A percentile compares a stretch with the other conserved stretches of the same genome.
phyloP scores from a whole-genome alignment of 2,329 filamentous ascomycete species.

The Fusarium incarnatum region DNA sequence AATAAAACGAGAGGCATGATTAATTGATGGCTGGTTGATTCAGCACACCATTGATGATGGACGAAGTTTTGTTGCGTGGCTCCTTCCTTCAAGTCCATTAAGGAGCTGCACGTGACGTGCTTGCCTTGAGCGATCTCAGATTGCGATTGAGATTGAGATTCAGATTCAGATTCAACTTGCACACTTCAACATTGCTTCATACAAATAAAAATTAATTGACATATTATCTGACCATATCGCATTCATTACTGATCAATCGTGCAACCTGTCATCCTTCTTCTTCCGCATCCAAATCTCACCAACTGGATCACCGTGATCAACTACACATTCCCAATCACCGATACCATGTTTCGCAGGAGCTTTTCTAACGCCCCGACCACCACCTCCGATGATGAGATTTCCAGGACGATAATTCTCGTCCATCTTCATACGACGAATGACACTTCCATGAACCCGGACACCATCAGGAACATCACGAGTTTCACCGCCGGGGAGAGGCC shows the following conservation, averaged over 20 bases:
- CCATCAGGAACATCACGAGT: constrained; percentile 79
- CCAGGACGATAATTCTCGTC: constrained; percentile 77
- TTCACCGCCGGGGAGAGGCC: constrained; percentile 83
- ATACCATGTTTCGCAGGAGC: constrained; percentile 73
- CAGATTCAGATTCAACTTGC: too few relatives aligned
- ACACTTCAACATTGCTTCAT: neutral
- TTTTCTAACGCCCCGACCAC: constrained; percentile 73
- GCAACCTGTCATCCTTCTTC: constrained; percentile 34
- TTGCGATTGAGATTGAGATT: too few relatives aligned
- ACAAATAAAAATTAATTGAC: constrained; percentile 23
- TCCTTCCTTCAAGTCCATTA: constrained; percentile 2
- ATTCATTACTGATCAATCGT: constrained; percentile 5
- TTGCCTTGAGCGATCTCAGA: too few relatives aligned
- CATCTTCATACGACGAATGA: constrained; percentile 75
- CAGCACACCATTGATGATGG: constrained; percentile 29
- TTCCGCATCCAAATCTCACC: constrained; percentile 73
- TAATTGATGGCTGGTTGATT: constrained; percentile 12
- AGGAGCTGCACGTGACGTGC: constrained; percentile 32
- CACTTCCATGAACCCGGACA: constrained; percentile 78
- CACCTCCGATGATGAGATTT: constrained; percentile 83
- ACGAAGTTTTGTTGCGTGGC: constrained; percentile 36
- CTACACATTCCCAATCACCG: constrained; percentile 76
- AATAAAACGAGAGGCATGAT: constrained; percentile 66
- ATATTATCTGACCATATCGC: constrained; percentile 12
- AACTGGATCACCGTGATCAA: constrained; percentile 74